Evolutionary conservation across 208 protist species (phyloP).

Genomic region (Trypanosoma congolense): DNA sequence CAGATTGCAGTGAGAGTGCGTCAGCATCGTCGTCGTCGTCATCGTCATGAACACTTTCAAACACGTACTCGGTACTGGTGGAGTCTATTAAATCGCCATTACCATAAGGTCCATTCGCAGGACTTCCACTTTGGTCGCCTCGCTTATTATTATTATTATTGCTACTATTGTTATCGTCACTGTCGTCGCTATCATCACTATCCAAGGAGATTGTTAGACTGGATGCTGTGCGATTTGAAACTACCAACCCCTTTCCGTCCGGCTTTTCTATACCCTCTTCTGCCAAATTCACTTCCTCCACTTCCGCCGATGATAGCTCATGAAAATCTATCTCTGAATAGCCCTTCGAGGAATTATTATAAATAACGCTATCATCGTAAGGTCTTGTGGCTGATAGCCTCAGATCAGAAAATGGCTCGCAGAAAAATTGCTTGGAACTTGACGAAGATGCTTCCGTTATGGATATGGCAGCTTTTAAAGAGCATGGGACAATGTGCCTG

Average conservation of each 20-base stretch:
- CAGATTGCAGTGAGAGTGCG: background rate
- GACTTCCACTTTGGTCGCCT: background rate
- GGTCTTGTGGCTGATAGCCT: slow-evolving; percentile 14
- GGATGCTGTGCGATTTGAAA: background rate
- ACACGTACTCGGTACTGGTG: background rate
- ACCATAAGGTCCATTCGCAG: background rate
- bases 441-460: background rate
- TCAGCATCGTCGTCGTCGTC: background rate
- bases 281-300: background rate
- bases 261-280: background rate
- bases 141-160: background rate
- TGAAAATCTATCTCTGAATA: background rate
- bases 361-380: slow-evolving; percentile 25
- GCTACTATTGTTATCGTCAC: background rate
- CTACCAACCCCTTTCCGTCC: background rate
- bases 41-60: background rate
- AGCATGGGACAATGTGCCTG: slow-evolving; percentile 23
- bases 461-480: background rate
- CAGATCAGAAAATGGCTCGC: slow-evolving; percentile 1
- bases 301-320: background rate
- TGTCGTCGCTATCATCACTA: background rate
- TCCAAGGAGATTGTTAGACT: background rate
- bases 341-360: slow-evolving; percentile 2
- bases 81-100: background rate
- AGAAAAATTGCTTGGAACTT: background rate